Conservation (phyloP, 2,329 filamentous ascomycete genomes). For the Fusarium guadeloupense region DNA sequence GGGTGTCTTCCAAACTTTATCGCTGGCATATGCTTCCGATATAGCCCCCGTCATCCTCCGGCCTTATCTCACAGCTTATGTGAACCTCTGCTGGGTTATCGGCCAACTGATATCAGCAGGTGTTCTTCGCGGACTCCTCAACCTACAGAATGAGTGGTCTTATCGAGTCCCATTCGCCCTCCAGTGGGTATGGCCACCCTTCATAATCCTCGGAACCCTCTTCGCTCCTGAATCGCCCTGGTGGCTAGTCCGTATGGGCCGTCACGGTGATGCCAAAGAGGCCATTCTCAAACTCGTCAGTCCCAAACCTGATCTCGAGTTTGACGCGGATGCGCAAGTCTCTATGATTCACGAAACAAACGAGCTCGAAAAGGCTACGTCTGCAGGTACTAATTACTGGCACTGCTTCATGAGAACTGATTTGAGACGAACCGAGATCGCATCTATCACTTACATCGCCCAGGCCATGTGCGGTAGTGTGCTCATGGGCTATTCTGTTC, state of each 20-base stretch:
- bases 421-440: slow-evolving; percentile 56
- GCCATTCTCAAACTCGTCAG: slow-evolving; percentile 40
- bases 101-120: neutral
- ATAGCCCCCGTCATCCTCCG: neutral
- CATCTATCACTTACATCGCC: slow-evolving; percentile 54
- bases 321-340: slow-evolving; percentile 38
- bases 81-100: neutral
- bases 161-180: slow-evolving; percentile 5
- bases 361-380: slow-evolving; percentile 54
- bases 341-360: slow-evolving; percentile 49
- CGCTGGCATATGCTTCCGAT: neutral
- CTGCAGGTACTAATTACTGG: slow-evolving; percentile 54
- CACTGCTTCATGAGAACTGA: slow-evolving; percentile 60
- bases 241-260: neutral
- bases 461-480: slow-evolving; percentile 52
- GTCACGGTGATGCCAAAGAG: slow-evolving; percentile 26
- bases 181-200: neutral
- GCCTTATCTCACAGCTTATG: neutral
- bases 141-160: slow-evolving; percentile 27
- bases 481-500: slow-evolving; percentile 67
- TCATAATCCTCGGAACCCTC: neutral
- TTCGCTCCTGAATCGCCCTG: slow-evolving; percentile 5
- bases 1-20: neutral
- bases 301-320: slow-evolving; percentile 24
- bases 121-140: neutral